Conservation (phyloP, 192 early-diverging fungal genomes). For the Martensiomyces pterosporus region DNA sequence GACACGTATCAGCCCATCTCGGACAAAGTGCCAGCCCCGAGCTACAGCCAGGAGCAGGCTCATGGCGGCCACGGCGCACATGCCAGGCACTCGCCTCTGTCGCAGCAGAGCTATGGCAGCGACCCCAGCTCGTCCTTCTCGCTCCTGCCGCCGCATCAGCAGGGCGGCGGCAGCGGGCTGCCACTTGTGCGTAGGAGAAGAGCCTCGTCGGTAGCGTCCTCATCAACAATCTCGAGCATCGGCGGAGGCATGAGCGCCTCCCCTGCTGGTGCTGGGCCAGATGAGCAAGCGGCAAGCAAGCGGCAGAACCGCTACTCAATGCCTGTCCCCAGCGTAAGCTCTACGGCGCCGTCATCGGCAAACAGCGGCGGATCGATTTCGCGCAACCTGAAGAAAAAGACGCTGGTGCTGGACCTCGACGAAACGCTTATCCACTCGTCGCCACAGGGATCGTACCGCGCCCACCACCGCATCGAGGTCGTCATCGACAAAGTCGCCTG, state of each 20-base stretch:
- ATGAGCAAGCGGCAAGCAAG: neutral
- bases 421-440: slow-evolving; percentile 70
- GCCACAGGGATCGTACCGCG: slow-evolving; percentile 51
- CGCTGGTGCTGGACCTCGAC: slow-evolving; percentile 62
- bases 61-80: too few relatives aligned
- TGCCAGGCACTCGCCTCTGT: neutral
- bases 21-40: slow-evolving; percentile 11
- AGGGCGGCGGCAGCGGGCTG: too few relatives aligned
- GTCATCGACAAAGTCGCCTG: slow-evolving; percentile 58
- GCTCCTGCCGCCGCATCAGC: neutral
- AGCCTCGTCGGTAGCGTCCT: slow-evolving; percentile 35
- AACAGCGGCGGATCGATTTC: neutral
- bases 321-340: slow-evolving; percentile 3
- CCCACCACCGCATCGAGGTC: slow-evolving; percentile 63
- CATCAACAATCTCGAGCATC: slow-evolving; percentile 32
- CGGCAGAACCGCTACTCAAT: slow-evolving; percentile 1
- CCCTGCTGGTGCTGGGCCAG: neutral
- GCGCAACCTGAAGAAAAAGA: slow-evolving; percentile 41
- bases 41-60: too few relatives aligned
- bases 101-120: too few relatives aligned
- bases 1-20: slow-evolving; percentile 48
- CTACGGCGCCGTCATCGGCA: slow-evolving; percentile 15
- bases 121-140: neutral
- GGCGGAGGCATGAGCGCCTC: neutral
- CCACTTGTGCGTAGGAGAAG: slow-evolving; percentile 25